phyloP scores from a whole-genome alignment of 495 filamentous ascomycete species.

The Annulohypoxylon moriforme region DNA sequence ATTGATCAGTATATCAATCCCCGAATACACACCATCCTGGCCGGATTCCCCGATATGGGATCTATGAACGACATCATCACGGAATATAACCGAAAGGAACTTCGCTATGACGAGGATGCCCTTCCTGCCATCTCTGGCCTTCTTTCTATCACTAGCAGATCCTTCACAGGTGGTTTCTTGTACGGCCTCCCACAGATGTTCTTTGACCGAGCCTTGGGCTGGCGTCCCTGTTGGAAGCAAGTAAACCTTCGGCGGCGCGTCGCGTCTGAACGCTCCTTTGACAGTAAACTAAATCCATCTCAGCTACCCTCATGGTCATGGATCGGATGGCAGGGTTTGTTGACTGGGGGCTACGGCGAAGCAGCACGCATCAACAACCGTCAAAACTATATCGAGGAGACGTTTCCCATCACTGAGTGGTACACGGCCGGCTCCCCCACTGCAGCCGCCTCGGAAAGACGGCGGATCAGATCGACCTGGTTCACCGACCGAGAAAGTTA shows the following conservation, averaged over 20 bases:
- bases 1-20: conserved; percentile 7
- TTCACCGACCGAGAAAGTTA: conserved; percentile 23
- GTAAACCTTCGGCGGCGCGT: conserved; percentile 15
- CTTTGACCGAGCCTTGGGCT: conserved; percentile 37
- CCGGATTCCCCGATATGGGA: not conserved
- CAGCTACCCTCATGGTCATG: conserved; percentile 47
- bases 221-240: conserved; percentile 1
- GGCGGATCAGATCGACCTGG: conserved; percentile 28
- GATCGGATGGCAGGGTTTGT: conserved; percentile 44
- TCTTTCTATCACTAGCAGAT: conserved; percentile 25
- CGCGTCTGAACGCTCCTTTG: not conserved
- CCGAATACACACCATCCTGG: not conserved
- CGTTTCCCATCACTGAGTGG: conserved; percentile 42
- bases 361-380: not conserved
- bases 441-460: not conserved
- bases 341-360: not conserved
- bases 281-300: not conserved
- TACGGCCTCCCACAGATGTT: conserved; percentile 43
- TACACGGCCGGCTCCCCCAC: conserved; percentile 20
- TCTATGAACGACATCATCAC: conserved; percentile 1
- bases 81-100: conserved; percentile 34
- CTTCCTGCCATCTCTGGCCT: conserved; percentile 36
- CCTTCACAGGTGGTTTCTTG: conserved; percentile 38
- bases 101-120: conserved; percentile 35
- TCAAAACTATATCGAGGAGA: conserved; percentile 19